phyloP scores from a whole-genome alignment of 1,284 basidiomycete genomes.

The Malassezia restricta region DNA sequence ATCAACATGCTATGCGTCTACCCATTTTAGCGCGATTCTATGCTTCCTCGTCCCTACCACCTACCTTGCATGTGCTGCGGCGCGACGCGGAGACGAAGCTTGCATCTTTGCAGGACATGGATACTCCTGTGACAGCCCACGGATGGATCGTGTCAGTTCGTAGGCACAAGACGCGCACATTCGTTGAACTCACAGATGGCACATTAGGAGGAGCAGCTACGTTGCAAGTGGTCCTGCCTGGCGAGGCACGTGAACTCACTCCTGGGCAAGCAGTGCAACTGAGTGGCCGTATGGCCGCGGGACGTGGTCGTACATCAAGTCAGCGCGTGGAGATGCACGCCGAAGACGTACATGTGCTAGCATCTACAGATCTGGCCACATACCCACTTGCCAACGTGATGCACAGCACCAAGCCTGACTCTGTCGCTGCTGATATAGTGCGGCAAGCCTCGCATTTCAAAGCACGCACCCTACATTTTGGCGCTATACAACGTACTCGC shows the following conservation, averaged over 20 bases:
- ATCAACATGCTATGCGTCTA: neutral
- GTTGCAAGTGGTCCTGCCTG: conserved; percentile 30
- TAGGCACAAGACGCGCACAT: conserved; percentile 32
- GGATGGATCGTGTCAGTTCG: conserved; percentile 30
- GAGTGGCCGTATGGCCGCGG: conserved; percentile 18
- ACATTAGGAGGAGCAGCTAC: conserved; percentile 22
- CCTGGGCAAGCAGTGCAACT: conserved; percentile 29
- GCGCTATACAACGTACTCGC: conserved; percentile 11
- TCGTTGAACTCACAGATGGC: conserved; percentile 36
- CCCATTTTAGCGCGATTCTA: neutral
- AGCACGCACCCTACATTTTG: conserved; percentile 11
- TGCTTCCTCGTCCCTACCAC: neutral
- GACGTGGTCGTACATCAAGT: conserved; percentile 20
- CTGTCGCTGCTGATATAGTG: conserved; percentile 4
- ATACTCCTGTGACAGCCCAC: conserved; percentile 5
- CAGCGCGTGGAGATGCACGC: conserved; percentile 31
- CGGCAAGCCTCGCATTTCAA: conserved; percentile 17
- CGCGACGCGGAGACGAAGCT: neutral
- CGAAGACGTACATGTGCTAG: conserved; percentile 14
- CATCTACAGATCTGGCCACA: conserved; percentile 19
- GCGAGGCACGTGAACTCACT: conserved; percentile 18
- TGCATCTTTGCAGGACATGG: neutral
- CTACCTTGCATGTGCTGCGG: neutral
- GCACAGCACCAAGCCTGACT: neutral
- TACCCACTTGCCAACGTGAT: conserved; percentile 14